Base-by-base conservation (phyloP, 306 rosid species). In the Pachyrhizus erosus region DNA sequence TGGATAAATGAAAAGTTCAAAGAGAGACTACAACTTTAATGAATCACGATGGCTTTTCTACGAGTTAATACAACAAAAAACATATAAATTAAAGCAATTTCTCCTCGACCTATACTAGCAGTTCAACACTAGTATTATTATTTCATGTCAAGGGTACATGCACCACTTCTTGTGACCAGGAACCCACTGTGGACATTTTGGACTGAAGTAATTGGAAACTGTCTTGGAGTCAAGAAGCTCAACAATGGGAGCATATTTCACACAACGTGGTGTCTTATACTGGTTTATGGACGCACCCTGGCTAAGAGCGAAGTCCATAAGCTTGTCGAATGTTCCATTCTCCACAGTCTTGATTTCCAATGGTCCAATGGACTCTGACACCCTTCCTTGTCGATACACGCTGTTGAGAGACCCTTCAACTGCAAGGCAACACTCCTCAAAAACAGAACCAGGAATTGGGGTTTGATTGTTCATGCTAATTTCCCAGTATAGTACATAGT, bases 401-500 rank as follows among this genome's bases (percentile, higher is more conserved):
- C 84, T 75, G 80, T 84, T 89, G 39, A 91, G 90, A 3, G 84
- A 80, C 34, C 86, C 91, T 67, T 91, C 91, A 5, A 89, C 76
- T 27, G 82, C 43, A 5, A 70, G 72, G 54, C 93, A 91, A 65
- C 91, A 86, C 3, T 91, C 88, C 49, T 89, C 88, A 4, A 86
- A 85, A 27, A 86, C 85, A 13, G 79, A 84, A 33, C 15, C 18
- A n/a, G 94, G 91, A 70, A 83, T 83, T 70, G 71, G 15, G 31
- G 51, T 79, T 51, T 77, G 49, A 5, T 26, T 75, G n/a, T 37
- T 37, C 42, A 2, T 48, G 77, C 18, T 81, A 5, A 91, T 84
- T 66, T 91, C 96, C 93, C 96, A 91, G 83, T 86, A 87, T n/a
- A 91, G 52, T 7, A 91, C 88, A 17, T 88, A 89, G 79, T 88